These are phyloP conservation scores for Vitis hybrid DNA, from an alignment of 177 flowering plant species.

Conservation along the genomic window DNA sequence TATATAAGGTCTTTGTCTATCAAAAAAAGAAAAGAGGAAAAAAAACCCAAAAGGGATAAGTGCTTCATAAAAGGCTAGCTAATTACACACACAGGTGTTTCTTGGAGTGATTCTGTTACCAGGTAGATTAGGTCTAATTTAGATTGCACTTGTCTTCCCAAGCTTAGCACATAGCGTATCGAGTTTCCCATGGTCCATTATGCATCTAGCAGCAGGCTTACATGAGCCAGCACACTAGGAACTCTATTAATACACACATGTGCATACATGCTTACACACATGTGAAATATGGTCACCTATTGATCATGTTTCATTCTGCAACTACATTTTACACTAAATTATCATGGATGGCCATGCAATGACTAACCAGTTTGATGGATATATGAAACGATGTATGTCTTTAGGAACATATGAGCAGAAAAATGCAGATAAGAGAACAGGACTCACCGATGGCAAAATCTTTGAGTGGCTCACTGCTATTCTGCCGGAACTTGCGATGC, in stretches of 20 bases:
- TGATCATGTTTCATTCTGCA: neutral
- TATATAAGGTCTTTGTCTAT: no score
- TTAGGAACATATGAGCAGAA: neutral
- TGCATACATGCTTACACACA: neutral
- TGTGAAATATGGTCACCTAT: neutral
- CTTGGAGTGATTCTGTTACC: neutral
- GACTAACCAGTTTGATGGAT: neutral
- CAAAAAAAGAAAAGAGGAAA: no score
- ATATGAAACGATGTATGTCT: neutral
- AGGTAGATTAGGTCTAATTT: neutral
- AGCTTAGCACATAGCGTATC: neutral
- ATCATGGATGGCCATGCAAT: neutral
- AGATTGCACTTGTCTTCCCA: neutral
- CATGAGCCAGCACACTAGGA: neutral
- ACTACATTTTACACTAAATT: neutral
- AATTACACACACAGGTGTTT: neutral
- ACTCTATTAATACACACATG: neutral
- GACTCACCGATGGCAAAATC: slow-evolving; percentile 56
- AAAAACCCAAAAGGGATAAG: no score
- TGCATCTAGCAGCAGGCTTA: neutral
- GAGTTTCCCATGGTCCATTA: neutral
- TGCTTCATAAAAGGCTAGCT: no score
- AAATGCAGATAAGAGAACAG: neutral
- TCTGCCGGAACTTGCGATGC: slow-evolving; percentile 84
- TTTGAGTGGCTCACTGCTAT: slow-evolving; percentile 50